Percentiles rank a stretch among this genome's conserved stretches.
These are phyloP conservation scores for Saccharomycopsis guyanensis DNA, from an alignment of 805 yeast genomes.

Conservation along the genomic window DNA sequence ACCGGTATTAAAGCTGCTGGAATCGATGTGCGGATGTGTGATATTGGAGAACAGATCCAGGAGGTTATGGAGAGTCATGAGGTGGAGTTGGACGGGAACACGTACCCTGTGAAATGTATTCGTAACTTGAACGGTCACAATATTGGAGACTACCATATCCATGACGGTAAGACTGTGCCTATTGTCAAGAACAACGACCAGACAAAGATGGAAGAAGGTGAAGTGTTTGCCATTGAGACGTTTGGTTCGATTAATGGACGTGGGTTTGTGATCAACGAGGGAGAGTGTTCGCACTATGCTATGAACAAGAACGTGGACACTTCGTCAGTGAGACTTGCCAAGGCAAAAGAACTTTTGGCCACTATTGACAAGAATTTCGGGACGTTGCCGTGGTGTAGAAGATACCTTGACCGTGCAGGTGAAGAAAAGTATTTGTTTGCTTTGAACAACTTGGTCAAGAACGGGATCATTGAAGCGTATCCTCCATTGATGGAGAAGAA, in stretches of 20 bases:
- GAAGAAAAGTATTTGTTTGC: constrained; percentile 89
- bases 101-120: constrained; percentile 79
- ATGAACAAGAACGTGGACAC: constrained; percentile 39
- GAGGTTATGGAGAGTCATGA: constrained; percentile 97
- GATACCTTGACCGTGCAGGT: constrained; percentile 86
- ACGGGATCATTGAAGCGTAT: constrained; percentile 86
- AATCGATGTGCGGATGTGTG: constrained; percentile 89
- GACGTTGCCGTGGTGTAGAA: constrained; percentile 92
- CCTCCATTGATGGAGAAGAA: constrained; percentile 82
- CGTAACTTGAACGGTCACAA: constrained; percentile 93
- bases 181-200: constrained; percentile 88
- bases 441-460: constrained; percentile 72
- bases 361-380: constrained; percentile 81
- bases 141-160: constrained; percentile 76
- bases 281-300: constrained; percentile 94
- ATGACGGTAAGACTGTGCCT: constrained; percentile 95
- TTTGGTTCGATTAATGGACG: constrained; percentile 89
- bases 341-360: constrained; percentile 61
- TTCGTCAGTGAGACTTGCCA: constrained; percentile 44
- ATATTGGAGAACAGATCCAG: constrained; percentile 92
- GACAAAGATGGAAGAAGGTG: constrained; percentile 99
- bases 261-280: constrained; percentile 78
- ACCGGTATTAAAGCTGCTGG: constrained; percentile 93
- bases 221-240: constrained; percentile 95
- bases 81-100: constrained; percentile 80